Evolutionary conservation across 116 monocot species (phyloP), one percentile per base, ranked within the genome.

Genomic region (Phalaenopsis hybrid): DNA sequence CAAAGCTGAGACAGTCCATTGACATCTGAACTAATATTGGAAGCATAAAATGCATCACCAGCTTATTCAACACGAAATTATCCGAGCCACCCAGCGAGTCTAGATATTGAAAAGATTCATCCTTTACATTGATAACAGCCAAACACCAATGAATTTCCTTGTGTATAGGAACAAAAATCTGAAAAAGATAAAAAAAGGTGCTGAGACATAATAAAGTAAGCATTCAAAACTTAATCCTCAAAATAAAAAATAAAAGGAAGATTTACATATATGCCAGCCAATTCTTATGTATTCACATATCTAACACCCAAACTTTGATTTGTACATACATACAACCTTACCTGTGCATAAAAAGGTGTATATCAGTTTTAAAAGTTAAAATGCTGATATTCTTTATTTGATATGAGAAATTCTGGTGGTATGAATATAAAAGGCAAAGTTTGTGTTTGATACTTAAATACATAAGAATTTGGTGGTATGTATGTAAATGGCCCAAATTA

Each of bases 121-220:
- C 89, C 81, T 89, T 95, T n/a, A 95, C 86, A 82, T 92, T 81
- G 70, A 95, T 92, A 78, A 95, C 87, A 55, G 95, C 91, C 45
- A 95, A 85, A 78, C 95, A 95, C 95, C 95, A 95, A 59, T 95
- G 95, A 25, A 95, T 82, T 74, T 95, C 95, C 80, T 92, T 95
- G 84, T 95, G 95, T 88, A 95, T 90, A 4, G 95, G 95, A 79
- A 95, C 92, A 89, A 95, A 92, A 74, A 95, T 88, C 92, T 95
- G 87, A 48, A 85, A 43, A 70, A 81, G 57, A 57, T 52, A 1
- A 17, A 45, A 78, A 78, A 61, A 55, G 20, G 13, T 3, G 28
- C 1, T 48, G 15, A 77, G 28, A 77, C 51, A 77, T 52, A 28
- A 52, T 5, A 49, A 25, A 49, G 12, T 6, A 77, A 44, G 75